Evolutionary conservation across 2,329 filamentous ascomycete genomes (phyloP).

Genomic region (Beauveria australis): DNA sequence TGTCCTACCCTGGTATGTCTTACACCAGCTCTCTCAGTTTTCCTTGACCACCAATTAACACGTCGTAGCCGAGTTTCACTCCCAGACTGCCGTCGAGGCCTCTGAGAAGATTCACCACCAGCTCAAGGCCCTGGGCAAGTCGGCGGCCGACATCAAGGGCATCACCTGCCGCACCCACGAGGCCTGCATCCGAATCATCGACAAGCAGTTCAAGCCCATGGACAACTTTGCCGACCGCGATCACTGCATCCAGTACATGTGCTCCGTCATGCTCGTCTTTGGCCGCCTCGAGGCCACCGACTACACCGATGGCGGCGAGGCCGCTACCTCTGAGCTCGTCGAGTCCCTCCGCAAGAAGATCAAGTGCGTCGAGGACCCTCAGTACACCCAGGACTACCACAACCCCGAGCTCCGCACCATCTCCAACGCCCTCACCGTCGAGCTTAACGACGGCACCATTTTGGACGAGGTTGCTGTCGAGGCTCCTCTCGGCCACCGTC

Average conservation of each 20-base stretch:
- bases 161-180: constrained; percentile 96
- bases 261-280: constrained; percentile 89
- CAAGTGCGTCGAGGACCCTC: constrained; percentile 89
- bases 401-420: constrained; percentile 89
- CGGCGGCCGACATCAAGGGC: constrained; percentile 84
- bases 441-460: constrained; percentile 86
- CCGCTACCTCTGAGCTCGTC: constrained; percentile 79
- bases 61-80: constrained; percentile 78
- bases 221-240: constrained; percentile 99
- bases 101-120: constrained; percentile 81
- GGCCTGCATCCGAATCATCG: constrained; percentile 96
- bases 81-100: constrained; percentile 93
- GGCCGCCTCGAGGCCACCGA: constrained; percentile 88
- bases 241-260: constrained; percentile 99
- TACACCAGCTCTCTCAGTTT: not conserved
- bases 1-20: constrained; percentile 80
- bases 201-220: constrained; percentile 99
- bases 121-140: constrained; percentile 79
- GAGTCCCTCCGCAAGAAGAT: constrained; percentile 91
- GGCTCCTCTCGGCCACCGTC: constrained; percentile 85
- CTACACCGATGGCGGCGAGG: constrained; percentile 88
- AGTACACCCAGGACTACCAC: constrained; percentile 95
- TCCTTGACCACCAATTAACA: not conserved
- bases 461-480: constrained; percentile 87
- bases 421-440: constrained; percentile 92